phyloP scores from a whole-genome alignment of 2,329 filamentous ascomycete genomes.

The Alternaria consortialis region DNA sequence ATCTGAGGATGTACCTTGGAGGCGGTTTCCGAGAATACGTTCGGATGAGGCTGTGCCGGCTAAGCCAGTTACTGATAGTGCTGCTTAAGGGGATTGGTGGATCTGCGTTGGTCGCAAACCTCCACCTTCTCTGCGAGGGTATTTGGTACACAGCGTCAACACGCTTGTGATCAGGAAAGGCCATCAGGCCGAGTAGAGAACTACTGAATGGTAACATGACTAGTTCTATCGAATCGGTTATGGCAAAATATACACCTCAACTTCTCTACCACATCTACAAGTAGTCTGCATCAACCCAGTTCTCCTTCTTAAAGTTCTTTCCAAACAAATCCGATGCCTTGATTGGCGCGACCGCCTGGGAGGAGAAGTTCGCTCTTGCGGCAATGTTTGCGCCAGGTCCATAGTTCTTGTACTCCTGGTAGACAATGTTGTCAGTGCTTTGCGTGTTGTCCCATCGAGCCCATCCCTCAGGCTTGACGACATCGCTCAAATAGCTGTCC shows the following conservation, averaged over 20 bases:
- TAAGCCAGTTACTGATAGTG: no score
- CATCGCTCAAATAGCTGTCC: constrained; percentile 58
- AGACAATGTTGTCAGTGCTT: constrained; percentile 23
- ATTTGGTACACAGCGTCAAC: neutral
- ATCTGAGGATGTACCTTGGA: no score
- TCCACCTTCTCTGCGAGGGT: neutral
- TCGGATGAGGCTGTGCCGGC: no score
- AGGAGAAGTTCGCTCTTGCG: constrained; percentile 17
- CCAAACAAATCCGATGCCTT: constrained; percentile 23
- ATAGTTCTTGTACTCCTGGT: constrained; percentile 28
- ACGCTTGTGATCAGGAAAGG: neutral
- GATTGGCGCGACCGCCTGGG: constrained; percentile 13
- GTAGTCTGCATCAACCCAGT: constrained; percentile 28
- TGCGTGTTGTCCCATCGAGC: constrained; percentile 35
- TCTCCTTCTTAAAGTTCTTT: constrained; percentile 21
- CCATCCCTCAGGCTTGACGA: constrained; percentile 69
- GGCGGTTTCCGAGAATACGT: no score
- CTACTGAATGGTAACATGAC: neutral
- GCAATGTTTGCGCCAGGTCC: constrained; percentile 22
- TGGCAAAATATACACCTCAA: neutral
- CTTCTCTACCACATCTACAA: neutral
- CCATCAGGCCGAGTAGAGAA: neutral
- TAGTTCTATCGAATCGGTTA: neutral
- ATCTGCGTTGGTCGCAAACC: no score
- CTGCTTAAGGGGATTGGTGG: no score